Base-by-base conservation (phyloP, 2,329 filamentous ascomycete species). In the Nigrospora oryzae region DNA sequence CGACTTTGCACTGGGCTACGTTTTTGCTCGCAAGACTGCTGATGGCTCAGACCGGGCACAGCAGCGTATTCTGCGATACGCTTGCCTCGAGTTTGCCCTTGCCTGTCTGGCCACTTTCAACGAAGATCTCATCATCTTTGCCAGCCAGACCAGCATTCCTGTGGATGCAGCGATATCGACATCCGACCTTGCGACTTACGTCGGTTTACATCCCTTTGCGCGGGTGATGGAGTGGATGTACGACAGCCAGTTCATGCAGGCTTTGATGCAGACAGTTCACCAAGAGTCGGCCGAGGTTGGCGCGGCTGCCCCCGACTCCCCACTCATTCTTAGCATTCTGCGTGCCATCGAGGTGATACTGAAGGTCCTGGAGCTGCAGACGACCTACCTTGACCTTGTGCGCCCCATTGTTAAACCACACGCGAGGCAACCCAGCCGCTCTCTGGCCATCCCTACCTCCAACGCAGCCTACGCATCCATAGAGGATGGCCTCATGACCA, bases 191-290 rank as follows among this genome's bases (percentile, higher is more conserved):
- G 79, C 82, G 41, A 76, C 78, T 6, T 99, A 98, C 60, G 81
- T 93, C 47, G 80, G 82, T 19, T 76, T 95, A 43, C 94, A 98
- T 65, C 91, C 94, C 0, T 98, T 97, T 58, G 83, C 87, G 3
- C 81, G 94, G 47, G 84, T 95, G 14, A 96, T 97, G 86, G 93
- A 98, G 60, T 97, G 93, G 89, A 79, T 98, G 65, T 95, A 95
- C 64, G 96, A 95, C 59, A 88, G 94, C 57, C 88, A 85, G 51
- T 87, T 96, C 17, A 80, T 95, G 56, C 79, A 78, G 51, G 79
- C 84, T 13, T 67, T 98, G 2, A 91, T 96, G 63, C 75, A 79
- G 46, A 79, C 85, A 11, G 79, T 93, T 30, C 86, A 91, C 53
- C 84, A 94, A 60, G 80, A 91, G 53, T 68, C 84, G 14, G 71